Base-by-base conservation (phyloP, 768 basidiomycete genomes). In the Cantharellus cinnabarinus region DNA sequence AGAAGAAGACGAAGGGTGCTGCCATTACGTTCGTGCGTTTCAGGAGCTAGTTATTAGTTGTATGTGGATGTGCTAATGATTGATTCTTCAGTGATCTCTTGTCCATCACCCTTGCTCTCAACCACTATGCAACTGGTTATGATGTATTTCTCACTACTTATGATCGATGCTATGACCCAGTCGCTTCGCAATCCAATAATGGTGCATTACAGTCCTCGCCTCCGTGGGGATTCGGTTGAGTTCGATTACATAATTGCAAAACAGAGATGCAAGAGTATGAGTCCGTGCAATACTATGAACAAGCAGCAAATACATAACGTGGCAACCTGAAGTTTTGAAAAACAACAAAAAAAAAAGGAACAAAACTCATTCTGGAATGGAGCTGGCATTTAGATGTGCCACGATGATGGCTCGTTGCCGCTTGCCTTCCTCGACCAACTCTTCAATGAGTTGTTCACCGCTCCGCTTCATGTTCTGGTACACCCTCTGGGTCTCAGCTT, bases 1-100 rank as follows among this genome's bases (percentile, higher is more conserved):
- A 99, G 81, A 99, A 98, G 82, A 97, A 97, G 85, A 91, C 89
- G 66, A 91, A 91, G 80, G 89, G 90, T 73, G 89, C 89, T 67
- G 91, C 89, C 62, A 85, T 93, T 67, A 80, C 80, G 69, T 93
- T 93, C 81, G 88, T 90, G 72, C 67, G 88, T 85, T 10, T 29
- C 10, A 48, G 44, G 44, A 10, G 10, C 29, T 10, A 10, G 10
- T 48, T 48, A 29, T 48, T 29, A 29, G 44, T 10, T 48, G 10
- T 48, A 10, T 29, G 44, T 48, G 44, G 10, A 29, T 10, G 10
- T 48, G 44, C 10, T 48, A 48, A 29, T 10, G 10, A 29, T 48
- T 48, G 44, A 10, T 29, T 29, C 29, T 29, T 48, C 29, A 10
- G 44, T 48, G 29, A 48, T 48, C 44, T 48, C 44, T 10, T 48